phyloP scores from a whole-genome alignment of 768 basidiomycete species.

The Phylloporus scabripes region DNA sequence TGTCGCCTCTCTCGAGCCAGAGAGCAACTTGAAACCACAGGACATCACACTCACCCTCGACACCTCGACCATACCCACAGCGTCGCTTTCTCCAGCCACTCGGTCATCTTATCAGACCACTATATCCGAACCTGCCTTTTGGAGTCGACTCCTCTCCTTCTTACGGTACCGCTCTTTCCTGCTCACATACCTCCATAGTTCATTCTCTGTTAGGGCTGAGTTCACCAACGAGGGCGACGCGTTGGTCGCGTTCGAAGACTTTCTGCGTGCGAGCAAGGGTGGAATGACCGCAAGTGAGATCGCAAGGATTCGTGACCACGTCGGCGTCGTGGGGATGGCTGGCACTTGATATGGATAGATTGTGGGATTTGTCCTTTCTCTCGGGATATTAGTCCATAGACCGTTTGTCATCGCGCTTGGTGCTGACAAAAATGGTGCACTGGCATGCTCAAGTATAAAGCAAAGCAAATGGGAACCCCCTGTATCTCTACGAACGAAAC shows the following conservation, averaged over 20 bases:
- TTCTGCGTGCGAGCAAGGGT: conserved; percentile 76
- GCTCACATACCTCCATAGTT: not conserved
- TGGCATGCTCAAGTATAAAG: too few relatives aligned
- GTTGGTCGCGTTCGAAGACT: conserved; percentile 76
- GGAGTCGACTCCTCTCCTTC: conserved; percentile 64
- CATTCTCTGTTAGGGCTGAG: conserved; percentile 41
- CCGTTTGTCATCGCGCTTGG: not conserved
- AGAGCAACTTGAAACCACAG: conserved; percentile 37
- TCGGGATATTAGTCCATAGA: conserved; percentile 6
- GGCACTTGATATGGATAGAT: conserved; percentile 40
- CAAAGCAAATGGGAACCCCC: not conserved
- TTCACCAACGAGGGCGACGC: conserved; percentile 62
- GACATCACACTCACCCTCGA: conserved; percentile 72
- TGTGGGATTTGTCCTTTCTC: not conserved
- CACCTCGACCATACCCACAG: conserved; percentile 44
- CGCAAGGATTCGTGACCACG: conserved; percentile 84
- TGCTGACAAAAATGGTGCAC: too few relatives aligned
- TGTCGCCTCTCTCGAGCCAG: conserved; percentile 31
- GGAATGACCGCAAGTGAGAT: conserved; percentile 80
- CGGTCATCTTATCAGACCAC: conserved; percentile 34
- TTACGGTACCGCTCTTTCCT: conserved; percentile 39
- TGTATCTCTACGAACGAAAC: too few relatives aligned
- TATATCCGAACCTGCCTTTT: conserved; percentile 77
- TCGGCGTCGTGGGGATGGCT: conserved; percentile 86
- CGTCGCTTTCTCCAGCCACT: conserved; percentile 35